Base-by-base conservation (phyloP, 2,329 filamentous ascomycete species). In the Canariomyces notabilis region DNA sequence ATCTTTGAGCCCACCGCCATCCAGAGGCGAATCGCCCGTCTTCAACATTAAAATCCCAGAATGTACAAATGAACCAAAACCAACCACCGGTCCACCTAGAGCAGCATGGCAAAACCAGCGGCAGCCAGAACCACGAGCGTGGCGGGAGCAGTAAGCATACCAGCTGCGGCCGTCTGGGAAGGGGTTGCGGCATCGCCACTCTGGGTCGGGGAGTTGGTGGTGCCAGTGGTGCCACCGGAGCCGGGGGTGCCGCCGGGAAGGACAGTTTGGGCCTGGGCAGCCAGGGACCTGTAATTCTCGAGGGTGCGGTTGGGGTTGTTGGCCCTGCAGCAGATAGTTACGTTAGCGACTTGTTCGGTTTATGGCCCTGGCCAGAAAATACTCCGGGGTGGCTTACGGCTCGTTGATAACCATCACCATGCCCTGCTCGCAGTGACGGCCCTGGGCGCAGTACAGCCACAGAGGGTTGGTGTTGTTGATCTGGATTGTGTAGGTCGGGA, bases 321-420 rank as follows among this genome's bases (percentile, higher is more conserved):
- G 19, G 66, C 55, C 23, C 74, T 71, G 64, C 70, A 74, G 36
- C 53, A 21, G 5, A 4, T 22, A 29, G 26, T 6, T 1, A 41
- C 41, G 50, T 49, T 26, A 49, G 19, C 48, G 6, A 36, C 12
- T 5, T 2, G 6, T 2, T 22, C 19, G n/a, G n/a, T n/a, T n/a
- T n/a, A n/a, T n/a, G n/a, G n/a, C n/a, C n/a, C n/a, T n/a, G n/a
- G n/a, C n/a, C n/a, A n/a, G n/a, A n/a, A n/a, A n/a, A n/a, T n/a
- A n/a, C 18, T 31, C 18, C 6, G 4, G 29, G 4, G 15, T 16
- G 16, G 67, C 81, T 67, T 67, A 85, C 82, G 83, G 74, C 68
- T 79, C 79, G 66, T 90, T 89, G 62, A 89, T 82, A 23, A 87
- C 84, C 70, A 87, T 83, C 47, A 77, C 75, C 83, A 89, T 89